phyloP scores from a whole-genome alignment of 495 filamentous ascomycete genomes.

The Acidomyces sp. region DNA sequence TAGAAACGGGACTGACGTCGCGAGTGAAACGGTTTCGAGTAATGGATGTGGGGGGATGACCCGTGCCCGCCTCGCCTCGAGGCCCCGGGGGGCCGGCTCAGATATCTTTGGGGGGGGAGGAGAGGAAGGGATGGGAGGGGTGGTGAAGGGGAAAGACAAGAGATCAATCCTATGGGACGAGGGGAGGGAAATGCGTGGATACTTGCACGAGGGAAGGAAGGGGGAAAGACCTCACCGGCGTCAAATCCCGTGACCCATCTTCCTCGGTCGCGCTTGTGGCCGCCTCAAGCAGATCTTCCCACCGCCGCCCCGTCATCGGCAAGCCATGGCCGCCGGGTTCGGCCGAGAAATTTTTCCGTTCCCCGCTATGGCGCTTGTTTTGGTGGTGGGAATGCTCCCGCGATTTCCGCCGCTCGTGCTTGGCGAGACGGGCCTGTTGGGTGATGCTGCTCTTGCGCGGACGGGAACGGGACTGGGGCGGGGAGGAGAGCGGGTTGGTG shows the following conservation, averaged over 20 bases:
- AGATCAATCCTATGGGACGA: no score
- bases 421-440: constrained; percentile 54
- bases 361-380: constrained; percentile 50
- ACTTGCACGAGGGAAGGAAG: no score
- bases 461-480: constrained; percentile 51
- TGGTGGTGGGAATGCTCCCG: no score
- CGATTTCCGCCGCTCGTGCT: constrained; percentile 66
- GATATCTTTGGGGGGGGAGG: no score
- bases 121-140: no score
- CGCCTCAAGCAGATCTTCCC: constrained; percentile 89
- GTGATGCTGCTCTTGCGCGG: constrained; percentile 75
- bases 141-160: no score
- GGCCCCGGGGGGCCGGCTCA: no score
- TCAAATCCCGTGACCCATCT: constrained; percentile 65
- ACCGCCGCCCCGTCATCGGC: constrained; percentile 76
- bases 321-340: constrained; percentile 59
- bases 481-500: constrained; percentile 69
- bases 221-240: constrained; percentile 68
- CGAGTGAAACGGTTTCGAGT: no score
- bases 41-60: no score
- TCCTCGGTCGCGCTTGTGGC: constrained; percentile 84
- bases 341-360: constrained; percentile 69
- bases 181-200: no score
- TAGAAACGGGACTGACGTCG: no score
- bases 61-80: no score